Evolutionary conservation across 192 early-diverging fungal species (phyloP).

Genomic region (Funneliformis geosporum): DNA sequence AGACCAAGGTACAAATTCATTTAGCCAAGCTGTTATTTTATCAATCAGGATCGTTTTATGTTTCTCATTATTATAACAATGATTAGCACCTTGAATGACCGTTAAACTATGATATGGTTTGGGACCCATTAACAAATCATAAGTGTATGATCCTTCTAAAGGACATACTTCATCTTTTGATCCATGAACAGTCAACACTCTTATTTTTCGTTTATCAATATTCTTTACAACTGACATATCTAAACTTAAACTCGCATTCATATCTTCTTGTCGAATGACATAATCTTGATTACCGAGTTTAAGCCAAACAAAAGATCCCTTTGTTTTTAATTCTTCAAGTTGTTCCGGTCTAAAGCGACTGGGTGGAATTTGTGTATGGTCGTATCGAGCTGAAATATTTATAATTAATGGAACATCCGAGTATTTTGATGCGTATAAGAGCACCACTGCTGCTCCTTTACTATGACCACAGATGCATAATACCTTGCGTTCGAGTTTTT

Average conservation of each 20-base stretch:
- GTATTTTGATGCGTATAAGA: slow-evolving; percentile 52
- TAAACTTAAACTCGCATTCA: slow-evolving; percentile 35
- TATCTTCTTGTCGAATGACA: slow-evolving; percentile 35
- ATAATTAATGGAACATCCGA: slow-evolving; percentile 42
- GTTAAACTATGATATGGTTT: slow-evolving; percentile 23
- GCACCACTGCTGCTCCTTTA: slow-evolving; percentile 53
- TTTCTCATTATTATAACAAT: not conserved
- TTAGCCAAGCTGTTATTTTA: not conserved
- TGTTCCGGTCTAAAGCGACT: slow-evolving; percentile 51
- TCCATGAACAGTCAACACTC: slow-evolving; percentile 54
- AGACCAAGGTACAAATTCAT: not conserved
- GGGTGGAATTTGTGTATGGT: slow-evolving; percentile 45
- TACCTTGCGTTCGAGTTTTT: slow-evolving; percentile 27
- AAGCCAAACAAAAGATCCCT: slow-evolving; percentile 53
- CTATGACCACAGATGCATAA: slow-evolving; percentile 52
- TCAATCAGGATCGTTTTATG: not conserved
- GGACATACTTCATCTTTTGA: slow-evolving; percentile 51
- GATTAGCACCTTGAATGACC: slow-evolving; percentile 28
- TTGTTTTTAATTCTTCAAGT: slow-evolving; percentile 34
- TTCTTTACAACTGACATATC: slow-evolving; percentile 51
- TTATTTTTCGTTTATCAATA: slow-evolving; percentile 41
- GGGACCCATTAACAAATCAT: slow-evolving; percentile 41
- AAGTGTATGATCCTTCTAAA: slow-evolving; percentile 45
- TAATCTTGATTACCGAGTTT: slow-evolving; percentile 40
- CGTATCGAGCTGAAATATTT: slow-evolving; percentile 52